A percentile compares a stretch with the other conserved stretches of the same genome.
Evolutionary conservation across 306 rosid species (phyloP).

Genomic region (Purshia tridentata): DNA sequence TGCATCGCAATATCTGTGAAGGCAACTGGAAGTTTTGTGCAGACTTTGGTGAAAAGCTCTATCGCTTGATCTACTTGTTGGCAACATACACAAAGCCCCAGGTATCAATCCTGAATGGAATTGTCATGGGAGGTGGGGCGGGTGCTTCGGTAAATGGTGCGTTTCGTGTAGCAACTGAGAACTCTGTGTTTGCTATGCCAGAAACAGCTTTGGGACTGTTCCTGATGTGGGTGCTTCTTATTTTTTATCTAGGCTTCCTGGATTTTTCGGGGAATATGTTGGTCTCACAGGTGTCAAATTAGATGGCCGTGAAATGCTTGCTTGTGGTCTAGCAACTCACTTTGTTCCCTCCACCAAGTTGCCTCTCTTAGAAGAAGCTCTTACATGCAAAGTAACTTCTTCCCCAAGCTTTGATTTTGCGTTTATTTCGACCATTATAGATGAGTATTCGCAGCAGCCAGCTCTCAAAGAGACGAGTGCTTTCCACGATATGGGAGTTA

Average conservation of each 20-base stretch:
- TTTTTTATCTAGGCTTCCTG: constrained; percentile 68
- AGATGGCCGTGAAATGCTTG: constrained; percentile 83
- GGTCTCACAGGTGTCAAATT: constrained; percentile 69
- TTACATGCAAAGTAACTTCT: constrained; percentile 42
- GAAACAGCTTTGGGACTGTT: constrained; percentile 68
- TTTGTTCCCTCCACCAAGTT: constrained; percentile 51
- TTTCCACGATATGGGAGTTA: constrained; percentile 52
- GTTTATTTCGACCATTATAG: constrained; percentile 50
- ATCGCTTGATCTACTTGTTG: constrained; percentile 50
- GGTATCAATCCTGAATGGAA: constrained; percentile 76
- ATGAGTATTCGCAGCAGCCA: constrained; percentile 54
- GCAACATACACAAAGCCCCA: constrained; percentile 64
- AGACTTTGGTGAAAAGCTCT: constrained; percentile 33
- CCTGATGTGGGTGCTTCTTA: constrained; percentile 76
- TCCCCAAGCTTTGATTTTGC: constrained; percentile 34
- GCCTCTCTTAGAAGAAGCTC: constrained; percentile 59
- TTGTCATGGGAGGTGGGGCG: constrained; percentile 84
- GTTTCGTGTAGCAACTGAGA: constrained; percentile 68
- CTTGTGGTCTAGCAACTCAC: constrained; percentile 83
- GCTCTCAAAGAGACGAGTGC: constrained; percentile 49
- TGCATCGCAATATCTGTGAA: constrained; percentile 25
- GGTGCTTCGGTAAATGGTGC: constrained; percentile 68
- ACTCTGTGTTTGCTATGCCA: constrained; percentile 78
- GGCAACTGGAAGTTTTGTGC: constrained; percentile 57
- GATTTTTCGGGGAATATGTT: constrained; percentile 71